These are phyloP conservation scores for Boletales sp. DNA, from an alignment of 768 basidiomycete genomes.

Conservation along the genomic window DNA sequence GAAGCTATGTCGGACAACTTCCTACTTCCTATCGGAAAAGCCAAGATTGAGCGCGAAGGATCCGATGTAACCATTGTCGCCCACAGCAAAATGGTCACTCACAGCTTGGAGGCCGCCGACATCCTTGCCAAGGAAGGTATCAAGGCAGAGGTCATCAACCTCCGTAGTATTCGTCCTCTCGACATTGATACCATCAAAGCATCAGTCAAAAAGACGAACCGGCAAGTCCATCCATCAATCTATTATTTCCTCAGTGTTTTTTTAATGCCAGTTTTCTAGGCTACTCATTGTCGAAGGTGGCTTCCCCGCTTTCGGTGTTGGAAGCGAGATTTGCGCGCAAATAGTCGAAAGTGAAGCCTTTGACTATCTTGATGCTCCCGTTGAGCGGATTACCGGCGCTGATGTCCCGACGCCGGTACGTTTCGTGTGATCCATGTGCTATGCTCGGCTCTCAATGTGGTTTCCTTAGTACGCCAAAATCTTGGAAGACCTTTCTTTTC, in stretches of 20 bases:
- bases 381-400: constrained; percentile 96
- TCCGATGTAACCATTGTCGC: constrained; percentile 94
- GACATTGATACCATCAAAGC: constrained; percentile 97
- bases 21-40: constrained; percentile 94
- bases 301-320: constrained; percentile 98
- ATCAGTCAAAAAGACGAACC: constrained; percentile 98
- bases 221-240: constrained; percentile 42
- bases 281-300: constrained; percentile 96
- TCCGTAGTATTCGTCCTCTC: constrained; percentile 91
- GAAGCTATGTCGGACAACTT: constrained; percentile 96
- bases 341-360: constrained; percentile 97
- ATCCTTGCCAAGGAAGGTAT: constrained; percentile 92
- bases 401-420: constrained; percentile 94
- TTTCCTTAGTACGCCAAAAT: constrained; percentile 75
- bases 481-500: constrained; percentile 91
- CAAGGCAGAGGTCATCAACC: constrained; percentile 97
- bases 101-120: constrained; percentile 93
- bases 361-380: constrained; percentile 97
- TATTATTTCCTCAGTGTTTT: neutral
- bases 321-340: constrained; percentile 97
- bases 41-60: constrained; percentile 92
- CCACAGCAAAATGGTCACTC: constrained; percentile 97
- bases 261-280: constrained; percentile 35
- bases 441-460: constrained; percentile 7
- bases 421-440: constrained; percentile 14